These are phyloP conservation scores for Tolypocladium endophyticum DNA, from an alignment of 2,329 filamentous ascomycete species.

Conservation along the genomic window DNA sequence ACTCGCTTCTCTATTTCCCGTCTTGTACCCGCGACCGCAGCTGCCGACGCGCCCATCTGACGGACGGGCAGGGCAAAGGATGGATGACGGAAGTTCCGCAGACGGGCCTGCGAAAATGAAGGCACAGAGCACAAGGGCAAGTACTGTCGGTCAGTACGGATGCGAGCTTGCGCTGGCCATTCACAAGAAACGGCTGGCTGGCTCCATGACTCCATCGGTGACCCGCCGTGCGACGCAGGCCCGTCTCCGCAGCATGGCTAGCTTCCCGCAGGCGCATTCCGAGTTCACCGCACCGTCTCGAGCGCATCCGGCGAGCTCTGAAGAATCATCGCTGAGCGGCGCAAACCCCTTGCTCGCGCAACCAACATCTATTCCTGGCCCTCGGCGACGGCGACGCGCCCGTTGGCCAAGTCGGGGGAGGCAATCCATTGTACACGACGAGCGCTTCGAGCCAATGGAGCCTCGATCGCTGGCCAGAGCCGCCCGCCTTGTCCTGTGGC, in stretches of 20 bases:
- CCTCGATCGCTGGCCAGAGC: slow-evolving; percentile 1
- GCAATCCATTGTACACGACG: not conserved
- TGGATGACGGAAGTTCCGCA: not conserved
- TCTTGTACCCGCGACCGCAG: not conserved
- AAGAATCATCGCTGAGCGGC: not conserved
- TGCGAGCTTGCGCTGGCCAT: not conserved
- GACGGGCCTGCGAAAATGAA: not conserved
- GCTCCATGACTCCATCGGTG: not conserved
- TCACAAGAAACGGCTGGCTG: not conserved
- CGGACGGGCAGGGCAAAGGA: not conserved
- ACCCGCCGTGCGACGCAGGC: not conserved
- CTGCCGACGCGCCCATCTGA: not conserved
- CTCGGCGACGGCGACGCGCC: not conserved
- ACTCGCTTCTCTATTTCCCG: not conserved
- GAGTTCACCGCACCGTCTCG: slow-evolving; percentile 5
- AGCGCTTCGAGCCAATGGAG: slow-evolving; percentile 8
- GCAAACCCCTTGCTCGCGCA: not conserved
- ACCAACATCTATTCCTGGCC: not conserved
- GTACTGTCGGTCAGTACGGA: not conserved
- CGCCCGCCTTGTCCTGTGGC: slow-evolving; percentile 8
- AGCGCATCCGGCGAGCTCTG: not conserved
- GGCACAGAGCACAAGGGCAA: not conserved
- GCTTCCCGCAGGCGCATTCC: slow-evolving; percentile 2
- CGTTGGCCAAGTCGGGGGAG: not conserved
- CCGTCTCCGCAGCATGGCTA: not conserved